Evolutionary conservation across 371 early-diverging fungal species (phyloP), one percentile per base, ranked within the genome.

Genomic region (Mucor racemosus): DNA sequence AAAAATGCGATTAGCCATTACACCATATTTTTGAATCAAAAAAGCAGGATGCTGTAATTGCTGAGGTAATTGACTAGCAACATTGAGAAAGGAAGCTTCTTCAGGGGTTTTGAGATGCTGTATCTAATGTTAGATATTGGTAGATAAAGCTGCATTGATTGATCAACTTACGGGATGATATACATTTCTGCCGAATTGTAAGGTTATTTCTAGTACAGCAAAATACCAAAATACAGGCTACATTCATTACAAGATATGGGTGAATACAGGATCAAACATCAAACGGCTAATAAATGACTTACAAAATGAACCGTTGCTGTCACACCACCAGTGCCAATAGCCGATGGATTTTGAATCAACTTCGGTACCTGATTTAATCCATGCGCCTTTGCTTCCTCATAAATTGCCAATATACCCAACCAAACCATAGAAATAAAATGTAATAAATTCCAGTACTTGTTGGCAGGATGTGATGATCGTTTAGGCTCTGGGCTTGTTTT

Each of bases 171-270:
- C 84, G 46, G 84, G 73, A 56, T 86, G 84, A 55, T 82, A 77
- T 5, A 79, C 50, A 67, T 80, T 79, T 36, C 86, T 72, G 3
- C 81, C 77, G 10, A 84, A 74, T 41, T 85, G 86, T 61, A 88
- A 41, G 14, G 79, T 62, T n/a, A 86, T 53, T 56, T 88, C 84
- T 54, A 85, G 65, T 8, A 79, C 80, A 17, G 82, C 72, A 82
- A 88, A 88, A 65, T 88, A 87, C 85, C 87, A 84, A 69, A 88
- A 88, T 39, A 84, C 72, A 40, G 87, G 82, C 87, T 87, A 61
- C 3, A 26, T 26, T 26, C 26, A 3, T 44, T 7, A n/a, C 38
- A 31, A 21, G 8, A n/a, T 26, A 3, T 26, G 26, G 3, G 26
- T 26, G 26, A 26, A 3, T 26, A 26, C 26, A 26, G 26, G 26